A percentile compares a stretch with the other conserved stretches of the same genome.
Evolutionary conservation across 192 early-diverging fungal species (phyloP).

Genomic region (Coemansia sp.): DNA sequence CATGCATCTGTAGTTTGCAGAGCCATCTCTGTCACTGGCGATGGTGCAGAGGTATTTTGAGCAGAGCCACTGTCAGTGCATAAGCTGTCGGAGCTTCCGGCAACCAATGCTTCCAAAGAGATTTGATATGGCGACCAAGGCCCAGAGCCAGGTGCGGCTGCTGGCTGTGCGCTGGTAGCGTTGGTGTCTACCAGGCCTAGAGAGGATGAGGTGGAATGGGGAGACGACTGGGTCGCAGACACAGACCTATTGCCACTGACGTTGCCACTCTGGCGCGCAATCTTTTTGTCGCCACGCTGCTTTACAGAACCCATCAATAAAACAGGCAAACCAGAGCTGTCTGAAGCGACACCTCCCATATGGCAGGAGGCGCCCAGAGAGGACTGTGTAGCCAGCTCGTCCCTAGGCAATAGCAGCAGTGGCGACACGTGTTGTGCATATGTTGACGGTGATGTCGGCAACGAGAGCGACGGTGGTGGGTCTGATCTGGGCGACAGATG

Average conservation of each 20-base stretch:
- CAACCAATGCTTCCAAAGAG: no score
- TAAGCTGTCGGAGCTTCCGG: no score
- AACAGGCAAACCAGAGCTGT: neutral
- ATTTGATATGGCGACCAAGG: no score
- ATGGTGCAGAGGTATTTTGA: no score
- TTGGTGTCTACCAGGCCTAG: no score
- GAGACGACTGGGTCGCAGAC: neutral
- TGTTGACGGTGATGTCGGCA: constrained; percentile 5
- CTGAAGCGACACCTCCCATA: neutral
- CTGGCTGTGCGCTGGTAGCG: no score
- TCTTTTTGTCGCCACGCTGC: constrained; percentile 19
- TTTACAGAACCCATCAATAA: constrained; percentile 39
- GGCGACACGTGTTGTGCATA: constrained; percentile 1
- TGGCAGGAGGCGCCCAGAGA: neutral
- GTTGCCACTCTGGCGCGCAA: neutral
- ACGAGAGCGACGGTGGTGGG: constrained; percentile 4
- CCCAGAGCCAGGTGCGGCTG: no score
- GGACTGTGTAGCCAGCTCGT: neutral
- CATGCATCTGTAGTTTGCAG: neutral
- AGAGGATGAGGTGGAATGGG: neutral
- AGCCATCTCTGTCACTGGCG: no score
- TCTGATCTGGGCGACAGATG: constrained; percentile 2
- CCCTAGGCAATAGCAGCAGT: constrained; percentile 4
- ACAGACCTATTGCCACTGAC: neutral
- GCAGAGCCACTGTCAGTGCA: no score